Percentiles rank a stretch among this genome's conserved stretches.
phyloP scores from a whole-genome alignment of 2,329 filamentous ascomycete genomes.

The Chaetomium olivaceum region DNA sequence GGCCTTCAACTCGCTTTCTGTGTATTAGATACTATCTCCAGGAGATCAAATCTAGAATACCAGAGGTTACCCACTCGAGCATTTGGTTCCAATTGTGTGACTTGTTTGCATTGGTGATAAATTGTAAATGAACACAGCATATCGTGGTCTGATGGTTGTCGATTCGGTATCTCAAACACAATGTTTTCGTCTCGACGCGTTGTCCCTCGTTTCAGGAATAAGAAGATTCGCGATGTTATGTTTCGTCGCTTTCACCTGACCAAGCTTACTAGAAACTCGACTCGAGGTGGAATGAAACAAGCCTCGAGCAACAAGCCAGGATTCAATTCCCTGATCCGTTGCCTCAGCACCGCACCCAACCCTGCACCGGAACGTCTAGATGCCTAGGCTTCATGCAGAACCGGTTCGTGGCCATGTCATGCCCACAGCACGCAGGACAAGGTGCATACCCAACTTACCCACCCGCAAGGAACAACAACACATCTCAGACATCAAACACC shows the following conservation, averaged over 20 bases:
- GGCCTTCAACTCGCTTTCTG: slow-evolving; percentile 62
- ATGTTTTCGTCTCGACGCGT: neutral
- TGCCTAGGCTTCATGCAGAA: neutral
- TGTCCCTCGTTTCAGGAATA: neutral
- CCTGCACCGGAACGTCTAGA: neutral
- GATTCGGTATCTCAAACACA: neutral
- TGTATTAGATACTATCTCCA: slow-evolving; percentile 57
- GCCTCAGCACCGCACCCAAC: neutral
- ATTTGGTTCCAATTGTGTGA: neutral
- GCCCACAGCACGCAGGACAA: neutral
- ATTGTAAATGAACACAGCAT: neutral
- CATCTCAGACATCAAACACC: slow-evolving; percentile 15
- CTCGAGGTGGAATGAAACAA: neutral
- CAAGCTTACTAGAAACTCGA: neutral
- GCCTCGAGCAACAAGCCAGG: neutral
- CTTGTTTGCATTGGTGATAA: neutral
- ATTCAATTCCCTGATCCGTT: neutral
- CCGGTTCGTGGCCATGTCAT: neutral
- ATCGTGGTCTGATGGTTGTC: neutral
- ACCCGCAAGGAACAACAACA: neutral
- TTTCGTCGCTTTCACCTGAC: neutral
- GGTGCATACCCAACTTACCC: neutral
- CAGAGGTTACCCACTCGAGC: slow-evolving; percentile 66
- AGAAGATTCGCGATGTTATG: neutral
- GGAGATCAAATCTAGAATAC: slow-evolving; percentile 51